phyloP scores from a whole-genome alignment of 2,329 filamentous ascomycete genomes.

The Penicillium sumatraense region DNA sequence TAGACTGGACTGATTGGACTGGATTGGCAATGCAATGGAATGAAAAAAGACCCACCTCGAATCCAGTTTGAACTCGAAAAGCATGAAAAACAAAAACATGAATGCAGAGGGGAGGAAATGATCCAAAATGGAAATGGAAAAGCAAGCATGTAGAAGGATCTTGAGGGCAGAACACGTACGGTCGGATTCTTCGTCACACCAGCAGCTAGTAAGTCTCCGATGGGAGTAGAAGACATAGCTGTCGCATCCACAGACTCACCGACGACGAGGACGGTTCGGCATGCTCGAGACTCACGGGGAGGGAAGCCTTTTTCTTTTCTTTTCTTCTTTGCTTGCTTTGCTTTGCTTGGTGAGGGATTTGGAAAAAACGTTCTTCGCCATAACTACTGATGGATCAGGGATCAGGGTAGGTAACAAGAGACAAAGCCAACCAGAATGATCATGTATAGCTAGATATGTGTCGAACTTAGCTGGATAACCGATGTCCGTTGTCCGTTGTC shows the following conservation, averaged over 20 bases:
- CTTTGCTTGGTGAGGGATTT: slow-evolving; percentile 1
- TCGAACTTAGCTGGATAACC: slow-evolving; percentile 43
- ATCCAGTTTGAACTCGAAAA: not conserved
- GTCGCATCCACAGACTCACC: not conserved
- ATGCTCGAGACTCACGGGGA: not conserved
- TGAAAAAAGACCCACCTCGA: not conserved
- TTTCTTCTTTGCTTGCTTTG: slow-evolving; percentile 8
- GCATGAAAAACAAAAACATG: not conserved
- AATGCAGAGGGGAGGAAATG: not conserved
- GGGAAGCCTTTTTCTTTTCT: not conserved
- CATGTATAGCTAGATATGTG: slow-evolving; percentile 37
- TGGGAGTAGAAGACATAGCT: not conserved
- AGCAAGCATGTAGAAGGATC: slow-evolving; percentile 7
- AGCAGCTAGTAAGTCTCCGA: not conserved
- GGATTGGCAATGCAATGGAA: not conserved
- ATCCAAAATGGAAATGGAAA: not conserved
- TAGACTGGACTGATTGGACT: not conserved
- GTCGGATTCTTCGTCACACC: slow-evolving; percentile 16
- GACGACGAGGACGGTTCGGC: not conserved
- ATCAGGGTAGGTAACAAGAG: slow-evolving; percentile 38
- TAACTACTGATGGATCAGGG: slow-evolving; percentile 41
- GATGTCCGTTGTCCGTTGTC: slow-evolving; percentile 22
- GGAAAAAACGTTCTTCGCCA: slow-evolving; percentile 28
- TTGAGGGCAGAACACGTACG: slow-evolving; percentile 25
- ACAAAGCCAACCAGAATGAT: slow-evolving; percentile 26